phyloP scores from a whole-genome alignment of 495 filamentous ascomycete genomes.

The Immersiella caudata region DNA sequence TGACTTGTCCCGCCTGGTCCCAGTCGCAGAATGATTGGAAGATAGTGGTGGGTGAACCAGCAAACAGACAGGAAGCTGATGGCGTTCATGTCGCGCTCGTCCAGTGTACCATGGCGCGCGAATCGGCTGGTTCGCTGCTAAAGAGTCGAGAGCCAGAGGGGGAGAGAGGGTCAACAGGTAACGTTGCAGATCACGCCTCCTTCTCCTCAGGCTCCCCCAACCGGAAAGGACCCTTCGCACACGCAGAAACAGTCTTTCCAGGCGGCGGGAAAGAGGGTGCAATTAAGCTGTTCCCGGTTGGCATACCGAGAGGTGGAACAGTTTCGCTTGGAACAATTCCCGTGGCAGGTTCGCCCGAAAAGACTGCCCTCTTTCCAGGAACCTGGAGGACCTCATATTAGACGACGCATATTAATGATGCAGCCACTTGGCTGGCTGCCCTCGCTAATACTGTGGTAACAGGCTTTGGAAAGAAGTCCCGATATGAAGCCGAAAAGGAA shows the following conservation, averaged over 20 bases:
- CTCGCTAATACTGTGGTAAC: conserved; percentile 17
- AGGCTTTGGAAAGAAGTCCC: conserved; percentile 22
- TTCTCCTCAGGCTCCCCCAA: conserved; percentile 5
- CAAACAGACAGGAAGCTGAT: neutral
- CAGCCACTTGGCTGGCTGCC: conserved; percentile 16
- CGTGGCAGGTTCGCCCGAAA: conserved; percentile 16
- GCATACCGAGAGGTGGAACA: conserved; percentile 23
- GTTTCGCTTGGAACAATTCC: conserved; percentile 34
- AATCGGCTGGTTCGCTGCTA: conserved; percentile 12
- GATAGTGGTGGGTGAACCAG: neutral
- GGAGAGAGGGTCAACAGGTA: conserved; percentile 23
- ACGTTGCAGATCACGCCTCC: conserved; percentile 34
- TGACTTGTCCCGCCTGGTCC: conserved; percentile 3
- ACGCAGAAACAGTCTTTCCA: conserved; percentile 13
- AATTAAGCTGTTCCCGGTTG: conserved; percentile 35
- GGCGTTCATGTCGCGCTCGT: neutral
- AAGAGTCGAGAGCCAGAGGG: neutral
- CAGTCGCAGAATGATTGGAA: neutral
- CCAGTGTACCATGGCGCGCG: neutral
- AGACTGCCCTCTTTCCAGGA: conserved; percentile 31
- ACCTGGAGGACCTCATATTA: conserved; percentile 36
- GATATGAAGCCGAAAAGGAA: conserved; percentile 35
- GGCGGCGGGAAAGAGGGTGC: conserved; percentile 26
- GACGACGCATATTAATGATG: conserved; percentile 29
- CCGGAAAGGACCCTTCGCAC: conserved; percentile 31